phyloP scores from a whole-genome alignment of 495 filamentous ascomycete species.

The Entonaema liquescens region DNA sequence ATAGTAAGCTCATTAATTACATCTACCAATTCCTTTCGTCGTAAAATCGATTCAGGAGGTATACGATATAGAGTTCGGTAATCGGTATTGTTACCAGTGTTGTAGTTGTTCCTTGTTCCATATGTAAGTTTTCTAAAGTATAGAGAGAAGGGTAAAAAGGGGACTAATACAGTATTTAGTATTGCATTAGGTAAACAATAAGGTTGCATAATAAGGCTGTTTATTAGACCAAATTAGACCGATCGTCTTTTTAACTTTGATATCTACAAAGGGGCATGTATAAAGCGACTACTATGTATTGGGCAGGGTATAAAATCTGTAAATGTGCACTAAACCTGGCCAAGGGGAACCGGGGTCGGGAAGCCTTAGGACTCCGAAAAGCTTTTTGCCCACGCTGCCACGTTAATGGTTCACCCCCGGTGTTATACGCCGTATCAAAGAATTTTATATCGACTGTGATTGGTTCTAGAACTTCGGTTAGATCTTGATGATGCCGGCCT shows the following conservation, averaged over 20 bases:
- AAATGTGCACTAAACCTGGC: not conserved
- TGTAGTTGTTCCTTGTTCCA: too few species aligned
- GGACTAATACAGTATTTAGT: too few species aligned
- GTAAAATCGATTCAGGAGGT: too few species aligned
- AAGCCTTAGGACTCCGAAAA: slow-evolving; percentile 13
- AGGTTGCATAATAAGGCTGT: not conserved
- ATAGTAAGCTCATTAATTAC: too few species aligned
- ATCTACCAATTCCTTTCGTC: too few species aligned
- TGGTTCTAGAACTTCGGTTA: slow-evolving; percentile 1
- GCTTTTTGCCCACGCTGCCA: not conserved
- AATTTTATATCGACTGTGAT: slow-evolving; percentile 20
- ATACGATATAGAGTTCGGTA: too few species aligned
- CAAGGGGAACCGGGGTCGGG: slow-evolving; percentile 11
- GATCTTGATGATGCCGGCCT: slow-evolving; percentile 16
- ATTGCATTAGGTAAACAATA: too few species aligned
- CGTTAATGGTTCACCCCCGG: too few species aligned
- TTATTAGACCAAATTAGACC: not conserved
- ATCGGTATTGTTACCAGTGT: too few species aligned
- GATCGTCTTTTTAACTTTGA: not conserved
- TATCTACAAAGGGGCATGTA: not conserved
- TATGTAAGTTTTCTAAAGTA: too few species aligned
- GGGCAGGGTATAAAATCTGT: slow-evolving; percentile 6
- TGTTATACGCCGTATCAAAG: slow-evolving; percentile 20
- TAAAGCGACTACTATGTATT: too few species aligned
- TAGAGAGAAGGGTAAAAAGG: too few species aligned